Conservation (phyloP, 352 stramenopile genomes). For the Pythium biforme region DNA sequence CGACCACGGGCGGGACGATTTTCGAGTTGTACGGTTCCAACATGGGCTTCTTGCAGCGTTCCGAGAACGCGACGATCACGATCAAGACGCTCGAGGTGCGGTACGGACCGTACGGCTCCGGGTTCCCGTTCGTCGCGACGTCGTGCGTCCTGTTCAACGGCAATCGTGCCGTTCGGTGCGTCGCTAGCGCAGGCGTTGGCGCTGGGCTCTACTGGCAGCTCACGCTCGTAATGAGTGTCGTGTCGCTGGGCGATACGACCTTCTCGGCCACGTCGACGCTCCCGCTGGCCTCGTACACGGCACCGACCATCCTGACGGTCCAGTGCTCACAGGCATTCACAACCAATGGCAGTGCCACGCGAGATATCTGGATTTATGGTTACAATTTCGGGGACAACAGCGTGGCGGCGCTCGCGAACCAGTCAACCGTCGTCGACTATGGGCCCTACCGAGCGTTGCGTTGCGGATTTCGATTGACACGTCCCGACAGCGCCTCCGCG, state of each 20-base stretch:
- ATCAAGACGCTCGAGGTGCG: slow-evolving; percentile 42
- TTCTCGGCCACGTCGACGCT: slow-evolving; percentile 41
- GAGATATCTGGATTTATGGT: slow-evolving; percentile 44
- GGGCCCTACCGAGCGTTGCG: slow-evolving; percentile 32
- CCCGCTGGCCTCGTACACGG: slow-evolving; percentile 38
- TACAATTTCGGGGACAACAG: slow-evolving; percentile 37
- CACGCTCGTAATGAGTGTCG: slow-evolving; percentile 44
- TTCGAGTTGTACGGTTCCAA: slow-evolving; percentile 46
- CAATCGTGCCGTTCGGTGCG: slow-evolving; percentile 48
- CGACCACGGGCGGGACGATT: slow-evolving; percentile 37
- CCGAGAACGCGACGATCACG: slow-evolving; percentile 27
- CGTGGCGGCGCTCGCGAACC: slow-evolving; percentile 11
- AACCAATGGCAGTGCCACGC: slow-evolving; percentile 30
- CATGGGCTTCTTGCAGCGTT: slow-evolving; percentile 57
- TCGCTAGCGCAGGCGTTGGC: slow-evolving; percentile 37
- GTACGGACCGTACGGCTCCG: slow-evolving; percentile 45
- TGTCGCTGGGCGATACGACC: slow-evolving; percentile 32
- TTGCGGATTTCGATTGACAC: slow-evolving; percentile 24
- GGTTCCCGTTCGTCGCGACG: slow-evolving; percentile 32
- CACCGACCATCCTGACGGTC: slow-evolving; percentile 31
- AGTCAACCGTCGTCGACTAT: slow-evolving; percentile 33
- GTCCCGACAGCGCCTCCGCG: not conserved
- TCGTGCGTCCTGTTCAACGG: slow-evolving; percentile 44
- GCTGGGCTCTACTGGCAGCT: slow-evolving; percentile 49
- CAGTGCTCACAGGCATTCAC: slow-evolving; percentile 35